Conservation (phyloP, 106 monocot species). For the Dioscorea alata region DNA sequence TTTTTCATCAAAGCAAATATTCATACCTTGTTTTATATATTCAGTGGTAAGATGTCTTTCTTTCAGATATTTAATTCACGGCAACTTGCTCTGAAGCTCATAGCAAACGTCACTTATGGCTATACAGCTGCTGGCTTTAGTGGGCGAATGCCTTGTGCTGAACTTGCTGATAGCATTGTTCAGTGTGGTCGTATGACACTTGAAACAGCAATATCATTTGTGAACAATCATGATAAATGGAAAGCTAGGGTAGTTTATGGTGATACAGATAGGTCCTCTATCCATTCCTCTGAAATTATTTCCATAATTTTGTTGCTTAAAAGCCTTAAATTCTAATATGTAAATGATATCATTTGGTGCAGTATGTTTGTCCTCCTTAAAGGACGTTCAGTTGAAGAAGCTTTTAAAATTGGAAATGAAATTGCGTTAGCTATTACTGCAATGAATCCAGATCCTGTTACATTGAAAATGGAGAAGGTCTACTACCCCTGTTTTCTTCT, state of each 20-base stretch:
- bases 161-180: conserved; percentile 97
- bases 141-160: conserved; percentile 98
- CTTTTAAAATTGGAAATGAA: conserved; percentile 91
- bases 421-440: conserved; percentile 77
- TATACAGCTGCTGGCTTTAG: conserved; percentile 99
- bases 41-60: neutral
- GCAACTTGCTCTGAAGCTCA: conserved; percentile 95
- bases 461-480: conserved; percentile 87
- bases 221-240: conserved; percentile 71
- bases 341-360: conserved; percentile 10
- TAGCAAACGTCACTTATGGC: conserved; percentile 97
- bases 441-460: conserved; percentile 92
- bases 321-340: too few species aligned
- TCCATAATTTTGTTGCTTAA: neutral
- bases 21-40: neutral
- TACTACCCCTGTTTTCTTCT: conserved; percentile 92
- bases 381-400: conserved; percentile 67
- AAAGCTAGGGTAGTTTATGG: conserved; percentile 93
- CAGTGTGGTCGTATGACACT: conserved; percentile 94
- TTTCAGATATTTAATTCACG: conserved; percentile 84
- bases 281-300: neutral
- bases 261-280: conserved; percentile 85
- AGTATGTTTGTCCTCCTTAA: conserved; percentile 96
- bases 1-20: neutral
- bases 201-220: conserved; percentile 82